phyloP scores from a whole-genome alignment of 2,329 filamentous ascomycete species.

The Fusarium udum region DNA sequence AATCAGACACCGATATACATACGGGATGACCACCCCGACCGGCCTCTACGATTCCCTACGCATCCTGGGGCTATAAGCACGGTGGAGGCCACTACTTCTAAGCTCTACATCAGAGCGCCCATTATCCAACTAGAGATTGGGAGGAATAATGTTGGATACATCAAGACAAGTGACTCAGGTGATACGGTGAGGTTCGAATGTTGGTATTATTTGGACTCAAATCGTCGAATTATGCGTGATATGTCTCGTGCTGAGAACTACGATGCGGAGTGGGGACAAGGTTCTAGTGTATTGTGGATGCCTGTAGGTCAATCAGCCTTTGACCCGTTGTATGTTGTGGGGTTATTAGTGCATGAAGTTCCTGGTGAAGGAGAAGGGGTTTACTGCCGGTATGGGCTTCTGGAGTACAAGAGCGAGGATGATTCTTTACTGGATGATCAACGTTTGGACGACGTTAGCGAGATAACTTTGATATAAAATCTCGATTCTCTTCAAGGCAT shows the following conservation, averaged over 20 bases:
- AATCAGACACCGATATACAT: accelerated
- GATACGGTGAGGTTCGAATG: too few species aligned
- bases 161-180: too few species aligned
- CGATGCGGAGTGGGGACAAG: not conserved
- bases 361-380: not conserved
- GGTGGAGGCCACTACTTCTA: not conserved
- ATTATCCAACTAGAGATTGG: too few species aligned
- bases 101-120: too few species aligned
- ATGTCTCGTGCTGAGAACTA: too few species aligned
- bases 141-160: too few species aligned
- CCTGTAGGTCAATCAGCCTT: not conserved
- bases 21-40: not conserved
- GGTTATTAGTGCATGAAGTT: not conserved
- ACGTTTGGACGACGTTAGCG: too few species aligned
- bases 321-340: not conserved
- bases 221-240: not conserved
- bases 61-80: not conserved
- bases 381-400: not conserved
- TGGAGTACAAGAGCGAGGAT: too few species aligned
- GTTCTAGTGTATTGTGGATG: not conserved
- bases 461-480: too few species aligned
- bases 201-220: not conserved
- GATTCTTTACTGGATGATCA: too few species aligned
- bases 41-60: not conserved
- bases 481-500: too few species aligned